phyloP scores from a whole-genome alignment of 257 asterid genomes.

The Jaltomata sinuosa region DNA sequence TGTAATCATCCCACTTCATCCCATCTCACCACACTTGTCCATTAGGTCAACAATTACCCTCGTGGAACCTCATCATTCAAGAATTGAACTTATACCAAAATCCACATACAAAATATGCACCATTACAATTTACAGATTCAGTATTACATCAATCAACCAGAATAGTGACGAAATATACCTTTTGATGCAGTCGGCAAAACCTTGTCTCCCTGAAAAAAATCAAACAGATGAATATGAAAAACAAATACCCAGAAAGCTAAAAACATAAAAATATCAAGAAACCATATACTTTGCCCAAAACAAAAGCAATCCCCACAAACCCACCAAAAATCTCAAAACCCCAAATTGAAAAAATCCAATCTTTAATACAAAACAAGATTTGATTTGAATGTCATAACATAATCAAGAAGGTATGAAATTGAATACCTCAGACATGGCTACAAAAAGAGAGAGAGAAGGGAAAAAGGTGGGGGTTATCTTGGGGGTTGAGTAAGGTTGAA shows the following conservation, averaged over 20 bases:
- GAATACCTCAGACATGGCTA: constrained; percentile 37
- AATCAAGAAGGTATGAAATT: background rate
- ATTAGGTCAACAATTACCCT: background rate
- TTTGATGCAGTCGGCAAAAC: background rate
- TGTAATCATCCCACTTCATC: background rate
- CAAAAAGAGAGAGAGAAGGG: constrained; percentile 6
- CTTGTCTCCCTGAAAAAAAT: constrained; percentile 8
- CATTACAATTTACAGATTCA: background rate
- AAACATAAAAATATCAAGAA: background rate
- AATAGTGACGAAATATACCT: background rate
- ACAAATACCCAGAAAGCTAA: background rate
- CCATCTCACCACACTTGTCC: background rate
- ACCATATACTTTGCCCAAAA: no score
- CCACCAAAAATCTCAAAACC: background rate
- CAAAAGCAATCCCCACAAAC: background rate
- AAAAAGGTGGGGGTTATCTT: constrained; percentile 2
- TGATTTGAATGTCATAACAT: background rate
- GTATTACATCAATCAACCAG: background rate
- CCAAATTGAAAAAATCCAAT: background rate
- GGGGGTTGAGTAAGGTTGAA: no score
- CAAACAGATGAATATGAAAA: background rate
- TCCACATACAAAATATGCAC: background rate
- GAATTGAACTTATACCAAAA: background rate
- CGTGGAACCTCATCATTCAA: background rate
- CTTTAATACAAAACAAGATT: background rate